phyloP scores from a whole-genome alignment of 148 eudicot species.

The Heliosperma pusillum region DNA sequence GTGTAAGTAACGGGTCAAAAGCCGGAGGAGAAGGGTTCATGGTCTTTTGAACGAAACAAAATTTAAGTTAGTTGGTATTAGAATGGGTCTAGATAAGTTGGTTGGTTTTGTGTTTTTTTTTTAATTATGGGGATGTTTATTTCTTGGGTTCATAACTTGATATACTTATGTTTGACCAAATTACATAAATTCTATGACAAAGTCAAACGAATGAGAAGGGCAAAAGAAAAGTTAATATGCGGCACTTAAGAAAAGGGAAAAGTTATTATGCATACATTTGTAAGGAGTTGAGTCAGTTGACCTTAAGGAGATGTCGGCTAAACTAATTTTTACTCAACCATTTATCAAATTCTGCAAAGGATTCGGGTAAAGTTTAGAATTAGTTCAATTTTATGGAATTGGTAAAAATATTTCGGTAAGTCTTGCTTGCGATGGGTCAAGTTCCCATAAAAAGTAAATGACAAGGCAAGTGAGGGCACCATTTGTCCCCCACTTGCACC shows the following conservation, averaged over 20 bases:
- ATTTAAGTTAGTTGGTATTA: background rate
- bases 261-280: slow-evolving; percentile 3
- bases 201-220: slow-evolving; percentile 13
- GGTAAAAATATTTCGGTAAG: too few relatives aligned
- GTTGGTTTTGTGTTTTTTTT: background rate
- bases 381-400: too few relatives aligned
- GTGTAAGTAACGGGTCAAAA: slow-evolving; percentile 3
- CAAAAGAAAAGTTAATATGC: background rate
- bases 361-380: too few relatives aligned
- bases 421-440: too few relatives aligned
- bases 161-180: slow-evolving; percentile 4
- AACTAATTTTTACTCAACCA: too few relatives aligned
- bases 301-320: background rate
- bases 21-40: slow-evolving; percentile 12
- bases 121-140: background rate
- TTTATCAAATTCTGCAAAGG: too few relatives aligned
- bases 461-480: too few relatives aligned
- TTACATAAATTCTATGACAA: background rate
- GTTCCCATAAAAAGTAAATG: too few relatives aligned
- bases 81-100: slow-evolving; percentile 1
- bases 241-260: background rate
- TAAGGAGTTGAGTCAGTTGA: background rate
- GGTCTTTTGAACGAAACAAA: slow-evolving; percentile 5
- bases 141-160: background rate
- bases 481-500: too few relatives aligned